These are phyloP conservation scores for Lanmaoa pseudosensibilis DNA, from an alignment of 768 basidiomycete genomes.

Conservation along the genomic window DNA sequence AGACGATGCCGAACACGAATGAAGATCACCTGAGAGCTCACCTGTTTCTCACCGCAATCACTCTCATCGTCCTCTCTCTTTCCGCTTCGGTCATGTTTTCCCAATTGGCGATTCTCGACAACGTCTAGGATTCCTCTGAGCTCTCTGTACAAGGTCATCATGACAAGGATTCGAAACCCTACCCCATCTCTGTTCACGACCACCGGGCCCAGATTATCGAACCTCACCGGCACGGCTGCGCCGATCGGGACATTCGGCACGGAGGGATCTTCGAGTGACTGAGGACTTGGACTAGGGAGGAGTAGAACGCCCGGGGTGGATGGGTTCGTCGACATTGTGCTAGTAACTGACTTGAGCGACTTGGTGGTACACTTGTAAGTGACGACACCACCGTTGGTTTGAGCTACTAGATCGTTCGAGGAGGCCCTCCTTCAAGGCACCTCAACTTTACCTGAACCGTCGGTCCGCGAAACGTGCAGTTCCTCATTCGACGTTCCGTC, in stretches of 20 bases:
- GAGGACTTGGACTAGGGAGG: constrained; percentile 4
- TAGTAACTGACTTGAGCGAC: background rate
- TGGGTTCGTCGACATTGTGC: constrained; percentile 8
- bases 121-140: constrained; percentile 41
- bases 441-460: background rate
- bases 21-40: constrained; percentile 15
- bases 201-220: constrained; percentile 64
- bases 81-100: constrained; percentile 54
- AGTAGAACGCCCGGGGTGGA: constrained; percentile 4
- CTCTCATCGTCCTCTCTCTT: constrained; percentile 53
- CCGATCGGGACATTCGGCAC: constrained; percentile 15
- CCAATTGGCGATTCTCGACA: constrained; percentile 70
- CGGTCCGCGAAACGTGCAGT: background rate
- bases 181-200: constrained; percentile 70
- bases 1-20: background rate
- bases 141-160: background rate
- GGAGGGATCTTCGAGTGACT: constrained; percentile 8
- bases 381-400: background rate
- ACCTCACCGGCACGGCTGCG: constrained; percentile 39
- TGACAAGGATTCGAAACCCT: constrained; percentile 18
- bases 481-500: background rate
- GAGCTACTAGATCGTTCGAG: background rate
- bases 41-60: constrained; percentile 55
- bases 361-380: background rate
- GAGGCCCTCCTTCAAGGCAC: background rate